Percentiles rank a stretch among this genome's conserved stretches.
These are phyloP conservation scores for Cinchona pubescens DNA, from an alignment of 257 asterid species.

Conservation along the genomic window DNA sequence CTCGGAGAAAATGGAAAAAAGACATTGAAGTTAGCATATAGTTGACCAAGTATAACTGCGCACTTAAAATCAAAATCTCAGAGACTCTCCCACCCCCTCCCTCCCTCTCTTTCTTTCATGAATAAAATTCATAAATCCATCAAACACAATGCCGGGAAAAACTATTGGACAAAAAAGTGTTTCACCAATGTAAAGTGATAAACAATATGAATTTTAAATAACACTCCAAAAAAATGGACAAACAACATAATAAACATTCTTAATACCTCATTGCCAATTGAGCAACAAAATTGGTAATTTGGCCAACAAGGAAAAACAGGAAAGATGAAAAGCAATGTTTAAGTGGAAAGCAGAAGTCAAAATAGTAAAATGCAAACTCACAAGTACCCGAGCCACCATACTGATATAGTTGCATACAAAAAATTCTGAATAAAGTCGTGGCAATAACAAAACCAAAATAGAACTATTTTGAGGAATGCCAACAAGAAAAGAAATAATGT, in stretches of 20 bases:
- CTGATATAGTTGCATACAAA: background rate
- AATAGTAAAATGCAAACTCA: background rate
- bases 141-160: background rate
- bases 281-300: background rate
- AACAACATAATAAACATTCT: background rate
- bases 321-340: background rate
- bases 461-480: constrained; percentile 6
- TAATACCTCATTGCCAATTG: background rate
- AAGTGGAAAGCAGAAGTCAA: background rate
- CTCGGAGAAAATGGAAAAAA: background rate
- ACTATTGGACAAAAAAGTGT: background rate
- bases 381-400: background rate
- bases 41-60: background rate
- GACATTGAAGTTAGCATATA: background rate
- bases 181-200: background rate
- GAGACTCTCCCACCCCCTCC: too few relatives aligned
- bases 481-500: constrained; percentile 9
- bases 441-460: background rate
- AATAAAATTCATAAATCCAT: background rate
- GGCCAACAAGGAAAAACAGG: background rate
- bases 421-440: background rate
- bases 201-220: background rate
- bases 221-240: background rate
- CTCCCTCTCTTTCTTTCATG: background rate
- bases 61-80: background rate